Percentiles rank a stretch among this genome's conserved stretches.
Conservation (phyloP, 345 rosid species). For the Erodium maritimum region DNA sequence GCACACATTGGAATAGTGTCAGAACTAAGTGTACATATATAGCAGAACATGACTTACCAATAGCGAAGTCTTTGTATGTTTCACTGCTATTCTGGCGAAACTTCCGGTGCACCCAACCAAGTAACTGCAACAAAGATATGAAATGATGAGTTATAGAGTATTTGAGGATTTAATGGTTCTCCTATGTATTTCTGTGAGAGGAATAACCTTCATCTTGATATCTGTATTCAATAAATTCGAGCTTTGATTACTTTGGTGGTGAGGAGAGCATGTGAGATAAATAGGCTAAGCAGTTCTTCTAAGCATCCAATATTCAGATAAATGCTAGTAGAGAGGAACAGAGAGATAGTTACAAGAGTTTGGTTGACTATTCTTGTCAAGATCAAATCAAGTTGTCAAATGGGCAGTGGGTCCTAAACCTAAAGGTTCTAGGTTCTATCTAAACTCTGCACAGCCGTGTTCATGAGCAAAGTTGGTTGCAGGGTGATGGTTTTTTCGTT, state of each 20-base stretch:
- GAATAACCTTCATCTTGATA: conserved; percentile 43
- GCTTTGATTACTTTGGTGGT: conserved; percentile 12
- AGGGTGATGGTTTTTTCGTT: neutral
- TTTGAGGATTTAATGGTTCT: neutral
- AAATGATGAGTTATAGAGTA: neutral
- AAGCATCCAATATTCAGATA: neutral
- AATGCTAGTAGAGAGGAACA: neutral
- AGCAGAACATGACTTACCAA: conserved; percentile 25
- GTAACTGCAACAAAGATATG: conserved; percentile 40
- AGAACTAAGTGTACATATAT: neutral
- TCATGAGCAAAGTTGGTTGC: neutral
- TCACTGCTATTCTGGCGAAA: conserved; percentile 49
- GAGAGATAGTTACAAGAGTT: neutral
- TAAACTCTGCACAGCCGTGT: neutral
- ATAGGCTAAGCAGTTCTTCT: neutral
- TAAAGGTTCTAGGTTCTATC: neutral
- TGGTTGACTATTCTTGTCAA: neutral
- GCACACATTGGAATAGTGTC: neutral
- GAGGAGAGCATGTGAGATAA: conserved; percentile 8
- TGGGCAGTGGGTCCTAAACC: neutral
- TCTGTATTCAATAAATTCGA: conserved; percentile 12
- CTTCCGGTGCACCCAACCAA: conserved; percentile 84
- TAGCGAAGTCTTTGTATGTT: conserved; percentile 40
- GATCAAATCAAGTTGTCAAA: neutral
- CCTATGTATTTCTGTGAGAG: neutral